These are phyloP conservation scores for Tillandsia fasciculata DNA, from an alignment of 176 grass and related monocot species.

Conservation along the genomic window DNA sequence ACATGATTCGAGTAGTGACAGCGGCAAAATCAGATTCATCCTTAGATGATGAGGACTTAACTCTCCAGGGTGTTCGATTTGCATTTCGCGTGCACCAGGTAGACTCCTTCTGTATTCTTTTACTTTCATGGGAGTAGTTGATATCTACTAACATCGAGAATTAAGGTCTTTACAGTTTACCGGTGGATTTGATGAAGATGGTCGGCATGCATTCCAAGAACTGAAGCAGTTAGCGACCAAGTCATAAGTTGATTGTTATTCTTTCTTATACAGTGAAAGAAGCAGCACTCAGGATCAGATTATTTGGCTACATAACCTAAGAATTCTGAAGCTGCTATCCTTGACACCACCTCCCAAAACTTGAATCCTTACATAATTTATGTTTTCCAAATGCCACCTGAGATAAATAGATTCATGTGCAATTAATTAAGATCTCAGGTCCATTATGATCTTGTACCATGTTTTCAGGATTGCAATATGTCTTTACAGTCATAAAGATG, in stretches of 20 bases:
- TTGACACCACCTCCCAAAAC: too few species aligned
- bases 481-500: too few species aligned
- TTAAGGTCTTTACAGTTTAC: constrained; percentile 45
- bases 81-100: constrained; percentile 96
- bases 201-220: constrained; percentile 71
- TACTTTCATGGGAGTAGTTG: constrained; percentile 11
- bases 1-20: constrained; percentile 67
- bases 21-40: constrained; percentile 60
- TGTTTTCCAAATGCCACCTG: too few species aligned
- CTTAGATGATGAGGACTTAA: constrained; percentile 76
- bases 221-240: constrained; percentile 61
- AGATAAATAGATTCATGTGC: too few species aligned
- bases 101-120: constrained; percentile 3
- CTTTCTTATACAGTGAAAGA: neutral
- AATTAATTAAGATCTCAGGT: too few species aligned
- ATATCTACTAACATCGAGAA: constrained; percentile 10
- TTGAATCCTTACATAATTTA: too few species aligned
- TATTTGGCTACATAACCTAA: too few species aligned
- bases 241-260: neutral
- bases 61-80: constrained; percentile 73
- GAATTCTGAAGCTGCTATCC: too few species aligned
- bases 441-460: too few species aligned
- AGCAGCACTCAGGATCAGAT: neutral
- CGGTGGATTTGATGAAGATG: constrained; percentile 78
- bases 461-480: too few species aligned